Base-by-base conservation (phyloP, 495 filamentous ascomycete species). In the Penicillium soppii region DNA sequence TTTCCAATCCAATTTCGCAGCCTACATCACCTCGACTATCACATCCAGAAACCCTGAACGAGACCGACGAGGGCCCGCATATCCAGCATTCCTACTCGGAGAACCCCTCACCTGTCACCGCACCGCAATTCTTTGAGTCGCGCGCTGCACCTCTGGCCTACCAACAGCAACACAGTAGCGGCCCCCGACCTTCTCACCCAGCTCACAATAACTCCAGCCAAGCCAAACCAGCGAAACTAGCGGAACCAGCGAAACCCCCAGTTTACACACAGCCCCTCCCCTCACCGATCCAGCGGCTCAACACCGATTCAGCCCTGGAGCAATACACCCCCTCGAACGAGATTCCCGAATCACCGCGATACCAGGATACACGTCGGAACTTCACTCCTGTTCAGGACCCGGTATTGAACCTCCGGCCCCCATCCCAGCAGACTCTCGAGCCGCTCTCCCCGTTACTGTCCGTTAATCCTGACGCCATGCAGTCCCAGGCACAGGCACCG, bases 341-440 rank as follows among this genome's bases (percentile, higher is more conserved):
- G 8, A 44, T 56, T 19, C 53, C 60, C 23, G 57, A 62, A 10
- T 52, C 57, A 9, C 56, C 61, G 8, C 59, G 56, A 26, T 58
- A 67, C 53, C 55, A 23, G 43, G 29, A 32, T 7, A 63, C 52
- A 52, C 48, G 53, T 42, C 51, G 40, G 45, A 44, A 9, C 54
- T 52, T 50, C 8, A 30, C 43, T 23, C 44, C 52, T 29, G 8
- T 17, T 29, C 53, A 63, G 52, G 62, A 63, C 47, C 54, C 54
- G 57, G 60, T 56, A 52, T 52, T 61, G 40, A 57, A 49, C 43
- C 39, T 62, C 38, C 66, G 71, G 32, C 83, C 86, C 64, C 67
- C 84, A 51, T 87, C 84, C 60, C 79, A 78, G 67, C 84, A 87
- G 44, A 82, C 80, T 39, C 71, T 76, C 48, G 70, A 66, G 42